Evolutionary conservation across 2,329 filamentous ascomycete species (phyloP).

Genomic region (Plenodomus lindquistii): DNA sequence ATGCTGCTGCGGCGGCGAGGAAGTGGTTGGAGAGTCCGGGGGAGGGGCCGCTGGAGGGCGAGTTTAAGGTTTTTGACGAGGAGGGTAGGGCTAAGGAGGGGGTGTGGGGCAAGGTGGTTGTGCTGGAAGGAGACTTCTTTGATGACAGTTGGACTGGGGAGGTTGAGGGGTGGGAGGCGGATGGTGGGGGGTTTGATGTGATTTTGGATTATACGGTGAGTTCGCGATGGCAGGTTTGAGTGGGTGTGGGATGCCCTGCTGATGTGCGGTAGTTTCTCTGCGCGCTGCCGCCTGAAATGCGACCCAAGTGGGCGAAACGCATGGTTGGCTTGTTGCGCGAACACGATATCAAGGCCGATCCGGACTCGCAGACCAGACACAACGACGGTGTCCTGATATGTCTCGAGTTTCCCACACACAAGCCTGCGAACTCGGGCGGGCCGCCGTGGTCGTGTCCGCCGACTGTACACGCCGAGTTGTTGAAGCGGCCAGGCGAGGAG

Average conservation of each 20-base stretch:
- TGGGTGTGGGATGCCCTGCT: conserved; percentile 1
- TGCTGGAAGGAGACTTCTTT: conserved; percentile 70
- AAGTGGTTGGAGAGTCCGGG: conserved; percentile 42
- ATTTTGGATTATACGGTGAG: conserved; percentile 67
- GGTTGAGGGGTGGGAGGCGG: conserved; percentile 30
- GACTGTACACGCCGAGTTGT: conserved; percentile 71
- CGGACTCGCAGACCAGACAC: background rate
- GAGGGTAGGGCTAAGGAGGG: conserved; percentile 48
- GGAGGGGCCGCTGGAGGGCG: conserved; percentile 43
- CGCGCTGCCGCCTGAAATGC: conserved; percentile 58
- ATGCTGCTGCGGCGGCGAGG: conserved; percentile 53
- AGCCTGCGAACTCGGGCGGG: conserved; percentile 65
- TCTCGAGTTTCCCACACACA: conserved; percentile 79
- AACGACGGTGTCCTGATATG: conserved; percentile 59
- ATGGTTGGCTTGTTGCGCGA: conserved; percentile 58
- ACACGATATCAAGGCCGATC: conserved; percentile 17
- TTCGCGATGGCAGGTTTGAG: too few relatives aligned
- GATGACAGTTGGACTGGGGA: conserved; percentile 59
- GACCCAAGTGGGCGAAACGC: conserved; percentile 62
- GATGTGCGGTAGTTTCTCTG: conserved; percentile 59
- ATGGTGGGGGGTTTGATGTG: conserved; percentile 61
- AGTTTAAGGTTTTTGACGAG: conserved; percentile 50
- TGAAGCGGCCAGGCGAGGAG: conserved; percentile 70
- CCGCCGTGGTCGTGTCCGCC: conserved; percentile 74
- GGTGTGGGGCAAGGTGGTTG: conserved; percentile 58